phyloP scores from a whole-genome alignment of 805 yeast species.

The Hanseniaspora hatyaiensis region DNA sequence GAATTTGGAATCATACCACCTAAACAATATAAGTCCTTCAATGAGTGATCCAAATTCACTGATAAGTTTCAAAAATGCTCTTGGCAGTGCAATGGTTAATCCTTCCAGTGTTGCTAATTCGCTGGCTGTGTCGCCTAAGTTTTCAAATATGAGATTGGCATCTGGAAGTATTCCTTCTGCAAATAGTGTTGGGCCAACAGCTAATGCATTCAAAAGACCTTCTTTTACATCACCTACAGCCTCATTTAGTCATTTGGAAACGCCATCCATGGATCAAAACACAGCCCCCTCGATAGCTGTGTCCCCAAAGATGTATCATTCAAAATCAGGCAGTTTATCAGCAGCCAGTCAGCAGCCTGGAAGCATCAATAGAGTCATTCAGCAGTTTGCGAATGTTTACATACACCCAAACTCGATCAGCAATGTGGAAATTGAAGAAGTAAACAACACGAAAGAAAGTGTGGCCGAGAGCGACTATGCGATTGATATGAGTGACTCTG shows the following conservation, averaged over 20 bases:
- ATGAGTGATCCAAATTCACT: neutral
- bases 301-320: no score
- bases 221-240: neutral
- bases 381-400: constrained; percentile 11
- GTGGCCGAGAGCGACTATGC: no score
- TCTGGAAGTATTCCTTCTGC: neutral
- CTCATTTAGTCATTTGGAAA: neutral
- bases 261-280: constrained; percentile 1
- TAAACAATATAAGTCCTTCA: neutral
- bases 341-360: no score
- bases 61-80: neutral
- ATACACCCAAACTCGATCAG: no score
- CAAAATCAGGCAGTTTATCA: no score
- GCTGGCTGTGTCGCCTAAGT: constrained; percentile 8
- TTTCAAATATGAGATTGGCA: constrained; percentile 4
- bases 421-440: neutral
- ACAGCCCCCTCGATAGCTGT: no score
- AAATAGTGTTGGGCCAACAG: no score
- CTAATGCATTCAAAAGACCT: neutral
- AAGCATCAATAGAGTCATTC: constrained; percentile 10
- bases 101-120: no score
- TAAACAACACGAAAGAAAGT: neutral
- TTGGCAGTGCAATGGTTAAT: no score
- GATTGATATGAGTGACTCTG: no score
- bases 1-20: neutral